Base-by-base conservation (phyloP, 2,329 filamentous ascomycete species). In the Neofusicoccum sp. region DNA sequence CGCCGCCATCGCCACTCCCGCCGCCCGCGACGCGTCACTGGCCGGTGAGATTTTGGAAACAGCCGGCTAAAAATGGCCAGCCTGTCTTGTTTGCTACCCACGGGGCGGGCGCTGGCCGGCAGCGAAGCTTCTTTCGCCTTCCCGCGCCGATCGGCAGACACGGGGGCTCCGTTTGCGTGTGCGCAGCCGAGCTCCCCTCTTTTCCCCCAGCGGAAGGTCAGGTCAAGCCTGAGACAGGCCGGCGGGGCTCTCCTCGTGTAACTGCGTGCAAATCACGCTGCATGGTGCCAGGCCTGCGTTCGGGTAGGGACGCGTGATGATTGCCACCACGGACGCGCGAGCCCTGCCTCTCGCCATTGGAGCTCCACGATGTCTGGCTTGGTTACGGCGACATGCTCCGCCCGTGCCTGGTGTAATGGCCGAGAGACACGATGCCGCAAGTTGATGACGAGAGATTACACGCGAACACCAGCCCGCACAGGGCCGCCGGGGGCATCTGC, bases 371-470 rank as follows among this genome's bases (percentile, higher is more conserved):
- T 24, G 40, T 20, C 11, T 43, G n/a, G 40, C 40, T 20, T n/a
- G 6, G 5, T 14, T 24, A 11, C 12, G 12, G 14, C 38, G 38
- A 6, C 14, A 24, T 3, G 16, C 24, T 6, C 2, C 43, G 28
- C 43, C 43, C 24, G 20, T n/a, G 24, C 24, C 6, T 4, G 12
- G 30, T n/a, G 7, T n/a, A 26, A 40, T 40, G n/a, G 20, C 33
- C 20, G 11, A 16, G 11, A 53, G 33, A 30, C 48, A 53, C 20
- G 16, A 53, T 40, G 51, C 51, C 51, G 51, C 51, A 56, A 12
- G 51, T 56, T 56, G 51, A 56, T 56, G 51, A 41, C 51, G 28
- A 44, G 51, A 56, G 51, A 56, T 56, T 56, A 28, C 38, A 20
- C 49, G 20, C 49, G 34, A 53, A 28, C 34, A 9, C 34, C 24